Conservation (phyloP, 148 eudicot genomes). For the Nepenthes gracilis region DNA sequence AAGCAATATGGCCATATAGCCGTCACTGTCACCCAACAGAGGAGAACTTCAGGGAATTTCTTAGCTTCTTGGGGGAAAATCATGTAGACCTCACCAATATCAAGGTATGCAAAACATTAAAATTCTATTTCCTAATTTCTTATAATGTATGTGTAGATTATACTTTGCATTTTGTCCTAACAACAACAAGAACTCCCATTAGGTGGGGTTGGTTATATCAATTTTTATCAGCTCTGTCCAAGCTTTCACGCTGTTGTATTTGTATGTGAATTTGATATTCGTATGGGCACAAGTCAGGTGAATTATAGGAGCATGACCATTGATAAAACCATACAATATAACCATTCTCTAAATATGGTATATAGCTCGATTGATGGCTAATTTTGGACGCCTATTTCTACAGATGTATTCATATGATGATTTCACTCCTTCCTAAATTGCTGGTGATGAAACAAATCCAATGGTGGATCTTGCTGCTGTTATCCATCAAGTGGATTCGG, state of each 20-base stretch:
- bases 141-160: not conserved
- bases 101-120: conserved; percentile 37
- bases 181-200: not conserved
- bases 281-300: too few species aligned
- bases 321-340: too few species aligned
- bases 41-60: conserved; percentile 78
- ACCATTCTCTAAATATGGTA: not conserved
- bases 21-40: conserved; percentile 93
- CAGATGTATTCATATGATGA: conserved; percentile 69
- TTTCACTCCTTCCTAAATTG: conserved; percentile 25
- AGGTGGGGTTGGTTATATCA: too few species aligned
- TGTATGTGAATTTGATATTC: too few species aligned
- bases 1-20: conserved; percentile 95
- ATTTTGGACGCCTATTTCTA: not conserved
- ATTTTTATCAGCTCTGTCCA: too few species aligned
- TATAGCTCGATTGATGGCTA: not conserved
- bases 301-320: too few species aligned
- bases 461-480: not conserved
- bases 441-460: conserved; percentile 21
- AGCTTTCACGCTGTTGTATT: too few species aligned
- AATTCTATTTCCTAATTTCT: not conserved
- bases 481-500: not conserved
- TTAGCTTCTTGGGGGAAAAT: conserved; percentile 69
- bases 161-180: not conserved
- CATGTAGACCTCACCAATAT: conserved; percentile 64